Base-by-base conservation (phyloP, 257 asterid genomes). In the Ocimum tenuiflorum region DNA sequence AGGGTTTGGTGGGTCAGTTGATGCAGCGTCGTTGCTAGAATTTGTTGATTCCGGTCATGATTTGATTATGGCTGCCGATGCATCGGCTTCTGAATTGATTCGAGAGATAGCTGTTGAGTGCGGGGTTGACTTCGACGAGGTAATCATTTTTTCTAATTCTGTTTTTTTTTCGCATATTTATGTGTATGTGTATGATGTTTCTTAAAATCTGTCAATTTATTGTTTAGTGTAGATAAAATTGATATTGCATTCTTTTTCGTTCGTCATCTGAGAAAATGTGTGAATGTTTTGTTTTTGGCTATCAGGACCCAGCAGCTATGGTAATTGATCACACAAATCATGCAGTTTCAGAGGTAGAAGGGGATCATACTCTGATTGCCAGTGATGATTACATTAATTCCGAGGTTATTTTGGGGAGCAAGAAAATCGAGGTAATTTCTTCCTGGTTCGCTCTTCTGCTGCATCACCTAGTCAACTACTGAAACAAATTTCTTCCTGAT, bases 51-150 rank as follows among this genome's bases (percentile, higher is more conserved):
- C 95, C 59, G 97, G 95, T 15, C 91, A 77, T 69, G 95, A 85
- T 77, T 75, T 90, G 83, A 89, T 89, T 35, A 68, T 89, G 69
- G 95, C 83, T 14, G 88, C 94, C 17, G 94, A 90, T 79, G 81
- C 68, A 20, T 82, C 88, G 33, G 69, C 89, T 13, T 87, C 97
- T 15, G 97, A 87, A 69, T 67, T 82, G 63, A 84, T 89, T 74
- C 84, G 88, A 12, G 91, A 85, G 68, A 81, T 90, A 71, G 94
- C 91, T 29, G 75, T 80, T 2, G 95, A 90, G 67, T 85, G 95
- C 63, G 97, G 96, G 56, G 85, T 85, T 81, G 96, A 90, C 75
- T 85, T 90, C 58, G 95, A 90, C 68, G 97, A 90, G 97, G 95
- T 85, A 67, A 18, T 18, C n/a, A 35, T 54, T 35, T 20, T 17